phyloP scores from a whole-genome alignment of 202 grass and related monocot species.

The Panicum virgatum region DNA sequence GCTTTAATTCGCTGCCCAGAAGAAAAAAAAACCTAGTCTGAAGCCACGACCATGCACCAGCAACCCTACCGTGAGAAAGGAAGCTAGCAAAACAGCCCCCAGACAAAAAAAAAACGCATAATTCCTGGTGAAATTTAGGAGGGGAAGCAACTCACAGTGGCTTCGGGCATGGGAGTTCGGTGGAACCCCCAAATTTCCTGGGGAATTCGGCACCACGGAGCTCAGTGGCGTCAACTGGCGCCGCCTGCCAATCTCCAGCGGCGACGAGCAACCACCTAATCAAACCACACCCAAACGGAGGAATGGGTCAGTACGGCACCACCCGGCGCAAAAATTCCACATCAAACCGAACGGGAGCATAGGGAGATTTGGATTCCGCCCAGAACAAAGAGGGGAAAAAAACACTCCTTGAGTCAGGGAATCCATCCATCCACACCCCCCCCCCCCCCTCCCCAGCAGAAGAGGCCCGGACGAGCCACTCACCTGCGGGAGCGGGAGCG shows the following conservation, averaged over 20 bases:
- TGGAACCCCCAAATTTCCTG: neutral
- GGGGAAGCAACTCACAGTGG: constrained; percentile 28
- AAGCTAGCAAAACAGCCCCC: neutral
- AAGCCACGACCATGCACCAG: neutral
- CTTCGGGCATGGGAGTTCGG: constrained; percentile 19
- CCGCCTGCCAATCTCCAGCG: constrained; percentile 21
- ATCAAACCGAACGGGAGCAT: neutral
- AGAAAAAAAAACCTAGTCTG: neutral
- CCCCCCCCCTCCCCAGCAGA: neutral
- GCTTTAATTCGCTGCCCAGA: neutral
- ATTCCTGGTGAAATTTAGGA: neutral
- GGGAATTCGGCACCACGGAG: constrained; percentile 12
- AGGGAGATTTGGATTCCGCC: constrained; percentile 3
- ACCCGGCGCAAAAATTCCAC: neutral
- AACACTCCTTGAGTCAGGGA: neutral
- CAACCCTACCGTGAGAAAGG: constrained; percentile 11
- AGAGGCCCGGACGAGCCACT: neutral
- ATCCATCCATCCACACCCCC: constrained; percentile 9
- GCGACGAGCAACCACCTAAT: constrained; percentile 15
- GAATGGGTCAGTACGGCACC: constrained; percentile 4
- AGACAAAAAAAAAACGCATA: neutral
- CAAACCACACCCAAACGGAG: neutral
- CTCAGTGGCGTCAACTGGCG: neutral
- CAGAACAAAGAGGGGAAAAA: neutral
- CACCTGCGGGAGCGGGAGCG: neutral